phyloP scores from a whole-genome alignment of 768 basidiomycete genomes.

The Boletus edulis region DNA sequence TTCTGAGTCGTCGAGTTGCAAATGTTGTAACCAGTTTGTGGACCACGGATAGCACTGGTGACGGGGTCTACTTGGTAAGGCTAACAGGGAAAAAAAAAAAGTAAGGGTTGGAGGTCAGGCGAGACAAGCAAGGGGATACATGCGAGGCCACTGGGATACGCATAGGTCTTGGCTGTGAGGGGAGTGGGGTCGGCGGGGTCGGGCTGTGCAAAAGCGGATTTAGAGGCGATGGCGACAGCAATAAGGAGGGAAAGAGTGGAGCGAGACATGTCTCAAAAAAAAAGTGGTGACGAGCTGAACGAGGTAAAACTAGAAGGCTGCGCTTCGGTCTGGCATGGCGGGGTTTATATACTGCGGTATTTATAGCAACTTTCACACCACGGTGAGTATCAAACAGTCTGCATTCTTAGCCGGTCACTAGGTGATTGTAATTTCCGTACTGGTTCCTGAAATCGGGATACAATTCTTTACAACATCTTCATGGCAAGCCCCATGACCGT shows the following conservation, averaged over 20 bases:
- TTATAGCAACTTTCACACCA: slow-evolving; percentile 5
- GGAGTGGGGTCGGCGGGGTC: slow-evolving; percentile 47
- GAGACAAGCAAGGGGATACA: slow-evolving; percentile 5
- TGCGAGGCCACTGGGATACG: slow-evolving; percentile 44
- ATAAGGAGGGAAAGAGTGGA: slow-evolving; percentile 45
- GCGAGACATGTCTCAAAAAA: slow-evolving; percentile 42
- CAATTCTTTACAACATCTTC: slow-evolving; percentile 18
- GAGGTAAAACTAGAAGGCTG: neutral
- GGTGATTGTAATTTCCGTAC: no score
- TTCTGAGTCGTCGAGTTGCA: slow-evolving; percentile 69
- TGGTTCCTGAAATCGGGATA: no score
- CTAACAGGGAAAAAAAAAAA: slow-evolving; percentile 23
- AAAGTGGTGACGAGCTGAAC: neutral
- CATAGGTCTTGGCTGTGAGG: slow-evolving; percentile 43
- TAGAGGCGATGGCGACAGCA: slow-evolving; percentile 29
- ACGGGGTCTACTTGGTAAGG: slow-evolving; percentile 51
- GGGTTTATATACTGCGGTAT: slow-evolving; percentile 7
- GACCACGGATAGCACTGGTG: slow-evolving; percentile 46
- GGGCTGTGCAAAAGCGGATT: slow-evolving; percentile 27
- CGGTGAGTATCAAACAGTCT: no score
- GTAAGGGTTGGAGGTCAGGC: neutral
- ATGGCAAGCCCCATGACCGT: slow-evolving; percentile 24
- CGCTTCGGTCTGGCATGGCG: neutral
- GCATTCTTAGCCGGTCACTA: no score
- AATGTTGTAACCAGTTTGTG: slow-evolving; percentile 61